phyloP scores from a whole-genome alignment of 1,139 yeast species.

The Hansenula anomala region DNA sequence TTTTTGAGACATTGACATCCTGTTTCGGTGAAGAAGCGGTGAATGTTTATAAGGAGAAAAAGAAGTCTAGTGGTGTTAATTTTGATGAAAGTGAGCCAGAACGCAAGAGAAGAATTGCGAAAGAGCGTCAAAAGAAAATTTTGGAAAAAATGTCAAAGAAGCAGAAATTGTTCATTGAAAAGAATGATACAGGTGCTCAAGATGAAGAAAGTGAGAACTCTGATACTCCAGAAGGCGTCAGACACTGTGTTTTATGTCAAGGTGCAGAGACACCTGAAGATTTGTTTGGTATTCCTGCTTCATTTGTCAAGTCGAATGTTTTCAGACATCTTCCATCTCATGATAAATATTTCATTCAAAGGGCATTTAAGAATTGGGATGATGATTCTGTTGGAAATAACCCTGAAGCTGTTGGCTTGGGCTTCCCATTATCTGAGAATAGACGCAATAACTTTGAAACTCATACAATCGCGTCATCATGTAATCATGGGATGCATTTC shows the following conservation, averaged over 20 bases:
- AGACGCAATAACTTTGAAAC: constrained; percentile 16
- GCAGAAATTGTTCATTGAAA: constrained; percentile 65
- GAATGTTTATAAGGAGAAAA: constrained; percentile 40
- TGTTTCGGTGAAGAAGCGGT: constrained; percentile 57
- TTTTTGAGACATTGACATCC: constrained; percentile 46
- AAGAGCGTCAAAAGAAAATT: constrained; percentile 61
- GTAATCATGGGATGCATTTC: constrained; percentile 69
- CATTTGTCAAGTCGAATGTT: constrained; percentile 32
- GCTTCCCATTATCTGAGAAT: constrained; percentile 14
- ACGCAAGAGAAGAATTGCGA: constrained; percentile 52
- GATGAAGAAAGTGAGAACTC: constrained; percentile 34
- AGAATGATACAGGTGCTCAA: constrained; percentile 28
- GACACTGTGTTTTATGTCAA: constrained; percentile 65
- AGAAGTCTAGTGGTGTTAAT: constrained; percentile 37
- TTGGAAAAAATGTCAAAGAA: constrained; percentile 77
- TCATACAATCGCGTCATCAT: constrained; percentile 43
- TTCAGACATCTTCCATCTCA: constrained; percentile 46
- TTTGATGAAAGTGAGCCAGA: constrained; percentile 48
- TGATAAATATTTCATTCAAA: constrained; percentile 39
- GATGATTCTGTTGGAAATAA: constrained; percentile 35
- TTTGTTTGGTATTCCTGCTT: constrained; percentile 52
- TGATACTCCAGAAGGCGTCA: constrained; percentile 9
- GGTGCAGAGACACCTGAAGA: constrained; percentile 41
- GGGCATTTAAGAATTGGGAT: constrained; percentile 48
- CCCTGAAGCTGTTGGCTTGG: constrained; percentile 11